Base-by-base conservation (phyloP, 106 monocot genomes). In the Allium fistulosum region DNA sequence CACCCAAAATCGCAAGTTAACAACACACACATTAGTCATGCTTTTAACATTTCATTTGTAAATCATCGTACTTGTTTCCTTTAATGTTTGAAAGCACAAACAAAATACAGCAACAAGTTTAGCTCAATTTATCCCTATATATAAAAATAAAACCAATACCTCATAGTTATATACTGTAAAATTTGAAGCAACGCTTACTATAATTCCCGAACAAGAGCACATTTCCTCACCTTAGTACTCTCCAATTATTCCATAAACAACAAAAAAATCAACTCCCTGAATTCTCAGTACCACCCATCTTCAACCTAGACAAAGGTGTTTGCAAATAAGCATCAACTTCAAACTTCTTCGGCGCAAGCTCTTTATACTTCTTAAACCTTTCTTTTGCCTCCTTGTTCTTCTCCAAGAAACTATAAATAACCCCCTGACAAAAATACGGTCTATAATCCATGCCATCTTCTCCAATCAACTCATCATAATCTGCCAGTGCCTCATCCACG, bases 391-490 rank as follows among this genome's bases (percentile, higher is more conserved):
- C 88, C 58, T 78, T 72, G 69, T 83, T 76, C 71, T 66, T 66
- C 51, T 77, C 86, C 59, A 86, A 37, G 51, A 88, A 58, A 58
- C 77, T 78, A 59, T 83, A 96, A 14, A 96, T 87, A 53, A 95
- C 83, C 1, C 91, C 88, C 69, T 78, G 83, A 73, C 88, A 91
- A 73, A 95, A 91, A 47, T 72, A 80, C 0, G 95, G 91, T 58
- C 91, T 60, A 79, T 74, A 88, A 59, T 95, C 91, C 51, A 71
- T 77, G 9, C 79, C 72, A 26, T 95, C 94, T 75, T 95, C 91
- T 51, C 9, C 62, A 7, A 78, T 82, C 12, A 95, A 75, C 66
- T 79, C 83, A 49, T 85, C 85, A 49, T 87, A 91, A 67, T 67
- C 79, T 51, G 59, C 56, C 60, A 91, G 65, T 9, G 94, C 87